Evolutionary conservation across 1,284 basidiomycete genomes (phyloP), one percentile per base, ranked within the genome.

Genomic region (Lentinula novae-zelandiae): DNA sequence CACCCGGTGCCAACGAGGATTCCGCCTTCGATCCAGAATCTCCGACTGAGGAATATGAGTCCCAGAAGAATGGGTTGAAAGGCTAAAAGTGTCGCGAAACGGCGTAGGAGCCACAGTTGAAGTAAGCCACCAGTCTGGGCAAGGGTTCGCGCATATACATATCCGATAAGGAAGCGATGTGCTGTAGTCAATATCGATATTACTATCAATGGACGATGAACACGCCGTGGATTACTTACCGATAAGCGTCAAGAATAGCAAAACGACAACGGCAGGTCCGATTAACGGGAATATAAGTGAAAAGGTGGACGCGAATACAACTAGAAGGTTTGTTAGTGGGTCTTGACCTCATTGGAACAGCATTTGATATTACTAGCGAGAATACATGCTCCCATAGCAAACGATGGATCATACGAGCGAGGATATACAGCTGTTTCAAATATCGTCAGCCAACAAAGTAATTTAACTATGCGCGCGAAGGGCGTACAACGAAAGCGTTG

Each of bases 51-150:
- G 66, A 91, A 76, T 36, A 92, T 83, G 50, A 92, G 77, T 1
- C 91, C 91, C 17, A 92, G 76, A 20, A 93, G 74, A 22, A 88
- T 78, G 15, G 91, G 91, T 67, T 93, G 90, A 64, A 92, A 75
- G 1, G 84, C 80, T 8, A 88, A 71, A 20, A 89, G 71, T 5
- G 85, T 85, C 53, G 77, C 85, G 64, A 93, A 81, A 40, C 89
- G 82, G 59, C 85, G 84, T 38, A 92, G 71, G 0, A 91, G 74
- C 88, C 89, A 92, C 17, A 93, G 81, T 63, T 89, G 87, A 13
- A 91, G 71, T 9, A 86, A 69, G 1, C 89, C 90, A 9, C 89
- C 88, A 0, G 87, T 88, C 68, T 87, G 85, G 5, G 87, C 86
- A 57, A 83, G 81, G 15, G 84, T 86, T 33, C 86, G 80, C 12